Percentiles rank a stretch among this genome's conserved stretches.
Evolutionary conservation across 495 filamentous ascomycete genomes (phyloP).

Genomic region (Aspergillus hancockii): DNA sequence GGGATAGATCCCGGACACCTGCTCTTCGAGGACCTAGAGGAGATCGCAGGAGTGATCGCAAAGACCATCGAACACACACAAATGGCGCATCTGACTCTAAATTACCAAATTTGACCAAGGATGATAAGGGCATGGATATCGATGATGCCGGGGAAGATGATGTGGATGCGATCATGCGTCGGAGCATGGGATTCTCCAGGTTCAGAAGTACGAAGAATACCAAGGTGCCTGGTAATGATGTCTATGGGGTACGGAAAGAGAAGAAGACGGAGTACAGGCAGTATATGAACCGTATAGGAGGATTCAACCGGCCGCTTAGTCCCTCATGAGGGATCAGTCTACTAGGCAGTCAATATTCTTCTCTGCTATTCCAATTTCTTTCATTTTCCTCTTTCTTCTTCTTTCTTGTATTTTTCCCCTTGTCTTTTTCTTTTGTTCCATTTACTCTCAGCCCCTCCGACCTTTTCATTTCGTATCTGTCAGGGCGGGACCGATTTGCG

Average conservation of each 20-base stretch:
- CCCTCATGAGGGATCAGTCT: constrained; percentile 39
- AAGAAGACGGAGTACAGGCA: constrained; percentile 95
- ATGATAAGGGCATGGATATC: constrained; percentile 45
- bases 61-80: constrained; percentile 29
- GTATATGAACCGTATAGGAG: constrained; percentile 98
- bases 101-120: constrained; percentile 22
- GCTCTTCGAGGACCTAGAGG: constrained; percentile 34
- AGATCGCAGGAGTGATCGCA: constrained; percentile 37
- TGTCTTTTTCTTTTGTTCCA: constrained; percentile 8
- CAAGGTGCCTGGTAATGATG: constrained; percentile 87
- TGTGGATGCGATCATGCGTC: constrained; percentile 70
- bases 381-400: constrained; percentile 3
- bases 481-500: constrained; percentile 7
- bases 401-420: not conserved
- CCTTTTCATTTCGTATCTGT: constrained; percentile 5
- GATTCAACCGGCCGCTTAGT: constrained; percentile 90
- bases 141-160: constrained; percentile 65
- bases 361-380: constrained; percentile 3
- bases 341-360: not conserved
- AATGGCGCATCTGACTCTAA: constrained; percentile 29
- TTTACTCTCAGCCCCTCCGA: not conserved
- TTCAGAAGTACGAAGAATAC: constrained; percentile 89
- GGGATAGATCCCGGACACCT: constrained; percentile 38
- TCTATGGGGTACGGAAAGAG: constrained; percentile 83
- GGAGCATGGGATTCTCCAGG: constrained; percentile 82